Evolutionary conservation across 2,329 filamentous ascomycete genomes (phyloP).

Genomic region (Beauveria sp.): DNA sequence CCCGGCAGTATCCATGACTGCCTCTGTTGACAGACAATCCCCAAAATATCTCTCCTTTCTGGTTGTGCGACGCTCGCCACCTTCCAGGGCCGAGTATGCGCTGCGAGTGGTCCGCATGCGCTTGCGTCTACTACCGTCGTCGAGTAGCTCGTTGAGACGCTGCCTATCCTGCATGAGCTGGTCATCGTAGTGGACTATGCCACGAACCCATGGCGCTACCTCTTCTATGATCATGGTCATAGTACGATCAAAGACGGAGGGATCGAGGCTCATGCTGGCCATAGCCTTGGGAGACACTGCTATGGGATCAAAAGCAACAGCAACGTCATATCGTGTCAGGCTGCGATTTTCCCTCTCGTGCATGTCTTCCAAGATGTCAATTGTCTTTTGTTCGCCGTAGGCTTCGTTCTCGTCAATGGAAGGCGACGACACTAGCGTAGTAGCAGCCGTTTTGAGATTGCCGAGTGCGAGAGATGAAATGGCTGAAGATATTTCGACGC

Average conservation of each 20-base stretch:
- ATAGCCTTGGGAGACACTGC: conserved; percentile 40
- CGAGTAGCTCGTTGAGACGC: conserved; percentile 53
- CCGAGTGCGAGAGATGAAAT: conserved; percentile 24
- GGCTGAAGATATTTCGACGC: conserved; percentile 21
- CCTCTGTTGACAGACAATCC: conserved; percentile 47
- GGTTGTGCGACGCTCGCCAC: conserved; percentile 58
- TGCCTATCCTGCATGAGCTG: conserved; percentile 60
- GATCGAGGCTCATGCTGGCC: conserved; percentile 40
- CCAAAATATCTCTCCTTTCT: conserved; percentile 68
- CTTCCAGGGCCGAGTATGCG: conserved; percentile 70
- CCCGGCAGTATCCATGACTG: conserved; percentile 59
- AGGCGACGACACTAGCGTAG: conserved; percentile 19
- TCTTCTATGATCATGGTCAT: conserved; percentile 61
- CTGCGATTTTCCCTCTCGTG: conserved; percentile 21
- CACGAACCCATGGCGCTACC: conserved; percentile 81
- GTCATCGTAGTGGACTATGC: conserved; percentile 71
- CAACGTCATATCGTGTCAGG: conserved; percentile 44
- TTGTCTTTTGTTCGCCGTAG: conserved; percentile 23
- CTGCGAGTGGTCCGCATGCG: conserved; percentile 64
- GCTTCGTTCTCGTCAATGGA: background rate
- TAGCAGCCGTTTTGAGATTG: conserved; percentile 10
- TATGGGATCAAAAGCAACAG: conserved; percentile 53
- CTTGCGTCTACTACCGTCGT: conserved; percentile 44
- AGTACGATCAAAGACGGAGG: conserved; percentile 71
- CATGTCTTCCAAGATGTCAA: conserved; percentile 30